Conservation (phyloP, 2,329 filamentous ascomycete genomes). For the Lecanoromycetidae sp. region DNA sequence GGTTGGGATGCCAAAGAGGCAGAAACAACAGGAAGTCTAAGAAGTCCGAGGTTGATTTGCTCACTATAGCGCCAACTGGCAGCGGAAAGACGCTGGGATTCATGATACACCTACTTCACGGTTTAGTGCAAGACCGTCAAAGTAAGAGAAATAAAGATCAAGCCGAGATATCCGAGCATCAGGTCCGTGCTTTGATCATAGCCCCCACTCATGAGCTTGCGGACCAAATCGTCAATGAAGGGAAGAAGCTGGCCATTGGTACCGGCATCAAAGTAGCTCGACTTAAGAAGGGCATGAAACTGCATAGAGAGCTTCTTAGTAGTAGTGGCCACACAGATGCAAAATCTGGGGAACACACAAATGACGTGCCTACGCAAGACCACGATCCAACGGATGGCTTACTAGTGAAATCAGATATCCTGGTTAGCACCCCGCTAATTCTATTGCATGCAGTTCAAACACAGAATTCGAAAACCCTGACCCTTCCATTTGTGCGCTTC, state of each 20-base stretch:
- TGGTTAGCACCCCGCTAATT: constrained; percentile 68
- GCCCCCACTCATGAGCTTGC: constrained; percentile 73
- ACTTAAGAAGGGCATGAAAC: constrained; percentile 73
- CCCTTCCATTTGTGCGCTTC: constrained; percentile 55
- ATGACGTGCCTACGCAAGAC: constrained; percentile 30
- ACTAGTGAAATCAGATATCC: constrained; percentile 60
- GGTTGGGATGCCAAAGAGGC: constrained; percentile 21
- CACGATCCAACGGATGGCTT: constrained; percentile 25
- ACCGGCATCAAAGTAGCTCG: constrained; percentile 68
- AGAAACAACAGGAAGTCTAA: constrained; percentile 18
- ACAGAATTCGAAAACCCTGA: constrained; percentile 31
- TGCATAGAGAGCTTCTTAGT: constrained; percentile 42
- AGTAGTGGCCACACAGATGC: constrained; percentile 27
- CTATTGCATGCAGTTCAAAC: constrained; percentile 60
- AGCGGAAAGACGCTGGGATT: constrained; percentile 96
- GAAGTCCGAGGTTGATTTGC: constrained; percentile 49
- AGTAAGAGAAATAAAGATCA: constrained; percentile 37
- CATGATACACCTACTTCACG: constrained; percentile 72
- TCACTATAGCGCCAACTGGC: constrained; percentile 85
- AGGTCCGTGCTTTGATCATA: constrained; percentile 57
- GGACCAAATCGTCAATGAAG: constrained; percentile 70
- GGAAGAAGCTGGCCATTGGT: constrained; percentile 63
- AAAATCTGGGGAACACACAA: constrained; percentile 29
- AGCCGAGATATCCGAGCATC: constrained; percentile 30
- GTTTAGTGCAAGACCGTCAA: constrained; percentile 45